These are phyloP conservation scores for Phytophthora fragariae DNA, from an alignment of 352 stramenopile species.

Conservation along the genomic window DNA sequence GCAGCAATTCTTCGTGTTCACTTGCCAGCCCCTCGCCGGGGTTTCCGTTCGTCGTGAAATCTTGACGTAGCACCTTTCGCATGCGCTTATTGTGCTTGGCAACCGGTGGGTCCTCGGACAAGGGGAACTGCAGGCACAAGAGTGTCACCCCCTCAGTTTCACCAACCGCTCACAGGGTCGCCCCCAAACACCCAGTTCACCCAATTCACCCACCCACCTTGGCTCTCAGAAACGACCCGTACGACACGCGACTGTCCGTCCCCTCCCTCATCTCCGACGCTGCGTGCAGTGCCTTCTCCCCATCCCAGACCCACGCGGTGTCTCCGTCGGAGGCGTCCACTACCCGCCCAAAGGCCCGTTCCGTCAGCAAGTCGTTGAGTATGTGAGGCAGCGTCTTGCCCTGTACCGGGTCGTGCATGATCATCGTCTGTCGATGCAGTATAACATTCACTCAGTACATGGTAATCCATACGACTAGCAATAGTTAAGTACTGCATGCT, in stretches of 20 bases:
- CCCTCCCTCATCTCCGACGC: neutral
- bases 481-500: neutral
- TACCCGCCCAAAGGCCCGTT: constrained; percentile 54
- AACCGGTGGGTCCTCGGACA: constrained; percentile 50
- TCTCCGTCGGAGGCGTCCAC: constrained; percentile 26
- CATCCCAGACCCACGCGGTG: constrained; percentile 58
- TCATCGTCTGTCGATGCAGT: constrained; percentile 59
- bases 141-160: constrained; percentile 8
- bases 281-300: constrained; percentile 30
- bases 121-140: constrained; percentile 53
- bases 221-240: constrained; percentile 65
- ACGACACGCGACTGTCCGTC: constrained; percentile 46
- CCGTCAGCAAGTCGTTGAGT: constrained; percentile 79
- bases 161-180: neutral
- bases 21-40: constrained; percentile 53
- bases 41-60: constrained; percentile 66
- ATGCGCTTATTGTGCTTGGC: constrained; percentile 69
- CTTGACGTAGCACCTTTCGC: constrained; percentile 65
- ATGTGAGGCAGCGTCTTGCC: constrained; percentile 78
- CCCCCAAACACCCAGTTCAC: constrained; percentile 1
- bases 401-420: constrained; percentile 86
- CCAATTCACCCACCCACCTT: constrained; percentile 43
- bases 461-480: neutral
- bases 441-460: neutral
- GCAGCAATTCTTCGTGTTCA: constrained; percentile 57